These are phyloP conservation scores for Iodosphaeria phyllophila DNA, from an alignment of 2,329 filamentous ascomycete genomes.

Conservation along the genomic window DNA sequence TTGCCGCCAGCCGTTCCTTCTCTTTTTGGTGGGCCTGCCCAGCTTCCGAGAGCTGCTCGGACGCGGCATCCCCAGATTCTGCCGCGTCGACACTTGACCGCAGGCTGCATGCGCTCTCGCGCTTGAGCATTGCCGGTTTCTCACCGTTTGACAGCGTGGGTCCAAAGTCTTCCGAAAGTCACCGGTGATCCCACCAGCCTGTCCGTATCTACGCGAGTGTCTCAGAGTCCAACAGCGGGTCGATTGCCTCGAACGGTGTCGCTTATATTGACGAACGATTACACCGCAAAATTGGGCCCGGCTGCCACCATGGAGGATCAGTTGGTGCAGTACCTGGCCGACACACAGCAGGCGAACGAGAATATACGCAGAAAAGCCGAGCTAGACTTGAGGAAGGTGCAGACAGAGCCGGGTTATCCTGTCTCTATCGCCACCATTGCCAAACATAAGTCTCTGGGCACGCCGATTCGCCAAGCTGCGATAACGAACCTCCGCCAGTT, in stretches of 20 bases:
- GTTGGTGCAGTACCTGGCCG: conserved; percentile 71
- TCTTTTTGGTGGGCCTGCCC: too few species aligned
- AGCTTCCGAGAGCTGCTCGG: too few species aligned
- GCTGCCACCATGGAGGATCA: conserved; percentile 92
- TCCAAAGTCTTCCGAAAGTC: too few species aligned
- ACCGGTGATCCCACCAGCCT: too few species aligned
- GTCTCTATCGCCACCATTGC: conserved; percentile 66
- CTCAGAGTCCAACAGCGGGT: too few species aligned
- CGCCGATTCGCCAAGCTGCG: conserved; percentile 66
- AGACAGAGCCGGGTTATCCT: conserved; percentile 54
- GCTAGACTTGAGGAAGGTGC: conserved; percentile 56
- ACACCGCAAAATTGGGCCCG: conserved; percentile 5
- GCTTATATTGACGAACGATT: background rate
- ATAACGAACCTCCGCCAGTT: conserved; percentile 66
- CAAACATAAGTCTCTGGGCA: conserved; percentile 52
- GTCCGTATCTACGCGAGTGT: too few species aligned
- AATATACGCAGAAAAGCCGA: conserved; percentile 73
- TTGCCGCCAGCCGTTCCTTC: too few species aligned
- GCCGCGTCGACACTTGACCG: too few species aligned
- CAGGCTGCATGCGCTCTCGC: too few species aligned
- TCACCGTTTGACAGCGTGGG: too few species aligned
- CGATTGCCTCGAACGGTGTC: background rate
- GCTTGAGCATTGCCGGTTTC: too few species aligned
- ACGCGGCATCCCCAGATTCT: too few species aligned
- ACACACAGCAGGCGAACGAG: conserved; percentile 65